Base-by-base conservation (phyloP, 352 stramenopile species). In the Globisporangium apiculatum region DNA sequence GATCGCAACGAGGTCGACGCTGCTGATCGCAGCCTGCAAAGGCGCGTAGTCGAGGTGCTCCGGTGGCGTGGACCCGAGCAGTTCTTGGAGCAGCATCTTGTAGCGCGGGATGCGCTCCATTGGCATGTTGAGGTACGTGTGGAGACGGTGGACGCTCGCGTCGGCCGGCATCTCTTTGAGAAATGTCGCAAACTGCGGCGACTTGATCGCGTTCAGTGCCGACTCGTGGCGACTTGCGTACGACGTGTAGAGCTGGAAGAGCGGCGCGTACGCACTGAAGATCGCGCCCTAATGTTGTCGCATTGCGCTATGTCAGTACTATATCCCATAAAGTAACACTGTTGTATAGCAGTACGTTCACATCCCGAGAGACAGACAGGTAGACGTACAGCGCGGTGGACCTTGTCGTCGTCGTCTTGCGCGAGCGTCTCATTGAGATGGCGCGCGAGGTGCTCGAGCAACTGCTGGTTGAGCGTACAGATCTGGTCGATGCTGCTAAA, bases 401-500 rank as follows among this genome's bases (percentile, higher is more conserved):
- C 55, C n/a, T 48, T 41, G 15, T 72, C 68, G 37, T 67, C 65
- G 3, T 61, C 60, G 12, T 62, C 64, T 36, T 79, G 65, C 9
- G 62, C 55, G 24, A 70, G 73, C 8, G 76, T 81, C 58, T 95
- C 85, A 15, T 87, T 70, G 4, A 93, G 60, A 56, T 95, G 85
- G 4, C 79, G 76, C 17, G 76, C 86, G 15, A 95, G 73, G 62
- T 93, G 85, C 17, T 95, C 83, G n/a, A 95, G 60, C 7, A 95
- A 64, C 60, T 95, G 85, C 64, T 95, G 85, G 48, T 95, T 95
- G 3, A 95, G 67, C 10, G 83, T 95, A 57, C 82, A 93, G 52
- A 95, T 91, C 55, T 95, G 83, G 48, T 93, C 83, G 15, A 95
- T 85, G 51, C 83, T 93, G 68, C 71, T 91, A 57, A 95, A 95